Evolutionary conservation across 2,329 filamentous ascomycete species (phyloP).

Genomic region (Pezizomycotina sp.): DNA sequence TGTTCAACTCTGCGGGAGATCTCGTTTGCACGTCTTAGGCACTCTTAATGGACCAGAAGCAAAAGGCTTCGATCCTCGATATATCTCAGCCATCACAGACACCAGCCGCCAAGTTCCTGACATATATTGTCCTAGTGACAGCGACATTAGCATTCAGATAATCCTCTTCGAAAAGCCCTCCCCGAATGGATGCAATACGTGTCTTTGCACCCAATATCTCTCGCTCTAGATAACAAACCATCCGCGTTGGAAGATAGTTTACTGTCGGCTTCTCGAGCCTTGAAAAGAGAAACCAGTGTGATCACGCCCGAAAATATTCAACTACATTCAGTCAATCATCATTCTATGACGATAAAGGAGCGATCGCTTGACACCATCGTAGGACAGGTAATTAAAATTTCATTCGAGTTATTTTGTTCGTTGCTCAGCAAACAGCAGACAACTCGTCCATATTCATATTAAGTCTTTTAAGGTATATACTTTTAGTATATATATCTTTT

Average conservation of each 20-base stretch:
- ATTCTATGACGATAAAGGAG: slow-evolving; percentile 65
- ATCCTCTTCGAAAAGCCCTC: slow-evolving; percentile 77
- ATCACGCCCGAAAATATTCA: slow-evolving; percentile 61
- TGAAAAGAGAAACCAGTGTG: slow-evolving; percentile 8
- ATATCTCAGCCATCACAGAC: slow-evolving; percentile 46
- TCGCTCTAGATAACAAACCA: slow-evolving; percentile 63
- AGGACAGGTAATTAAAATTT: slow-evolving; percentile 15
- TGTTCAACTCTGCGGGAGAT: slow-evolving; percentile 67
- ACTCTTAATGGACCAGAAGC: slow-evolving; percentile 49
- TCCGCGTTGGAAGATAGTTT: slow-evolving; percentile 26
- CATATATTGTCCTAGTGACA: slow-evolving; percentile 50
- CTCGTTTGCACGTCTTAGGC: slow-evolving; percentile 71
- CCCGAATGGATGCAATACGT: slow-evolving; percentile 89
- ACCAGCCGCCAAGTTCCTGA: slow-evolving; percentile 42
- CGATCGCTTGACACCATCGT: slow-evolving; percentile 55
- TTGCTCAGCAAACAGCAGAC: no score
- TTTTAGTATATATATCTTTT: no score
- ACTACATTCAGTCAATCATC: slow-evolving; percentile 67
- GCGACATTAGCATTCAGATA: slow-evolving; percentile 61
- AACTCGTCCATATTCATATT: no score
- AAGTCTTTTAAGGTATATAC: no score
- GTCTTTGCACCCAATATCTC: slow-evolving; percentile 71
- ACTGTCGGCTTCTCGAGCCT: slow-evolving; percentile 18
- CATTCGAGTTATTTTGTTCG: no score
- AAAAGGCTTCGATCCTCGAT: slow-evolving; percentile 46